Conservation (phyloP, 2,329 filamentous ascomycete genomes). For the Microsporum ferrugineum region DNA sequence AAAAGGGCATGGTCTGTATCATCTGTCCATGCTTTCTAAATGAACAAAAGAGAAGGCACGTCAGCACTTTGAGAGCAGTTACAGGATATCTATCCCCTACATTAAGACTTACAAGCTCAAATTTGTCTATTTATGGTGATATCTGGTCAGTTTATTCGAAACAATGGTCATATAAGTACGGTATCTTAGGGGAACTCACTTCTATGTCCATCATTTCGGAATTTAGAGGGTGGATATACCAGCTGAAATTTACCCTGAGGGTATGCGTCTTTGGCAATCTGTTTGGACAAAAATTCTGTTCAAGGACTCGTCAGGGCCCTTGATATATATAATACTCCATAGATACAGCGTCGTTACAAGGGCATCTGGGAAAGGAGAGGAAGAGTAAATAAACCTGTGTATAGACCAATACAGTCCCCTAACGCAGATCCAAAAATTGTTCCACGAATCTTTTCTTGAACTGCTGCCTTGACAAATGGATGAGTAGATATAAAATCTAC, state of each 20-base stretch:
- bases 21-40: constrained; percentile 41
- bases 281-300: constrained; percentile 14
- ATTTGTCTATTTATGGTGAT: constrained; percentile 21
- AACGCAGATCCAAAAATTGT: constrained; percentile 42
- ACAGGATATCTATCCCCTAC: background rate
- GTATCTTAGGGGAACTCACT: constrained; percentile 8
- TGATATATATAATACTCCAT: background rate
- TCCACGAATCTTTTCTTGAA: constrained; percentile 33
- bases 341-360: background rate
- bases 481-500: constrained; percentile 13
- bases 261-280: constrained; percentile 10
- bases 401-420: constrained; percentile 45
- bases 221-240: constrained; percentile 13
- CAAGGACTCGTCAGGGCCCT: too few species aligned
- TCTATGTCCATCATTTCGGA: constrained; percentile 15
- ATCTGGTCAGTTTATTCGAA: too few species aligned
- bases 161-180: background rate
- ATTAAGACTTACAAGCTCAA: constrained; percentile 16
- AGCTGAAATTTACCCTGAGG: constrained; percentile 14
- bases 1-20: constrained; percentile 46
- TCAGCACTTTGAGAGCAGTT: background rate
- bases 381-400: constrained; percentile 30
- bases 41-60: background rate
- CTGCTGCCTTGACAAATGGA: constrained; percentile 21
- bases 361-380: background rate